Evolutionary conservation across 768 basidiomycete genomes (phyloP).

Genomic region (Mycena alexandri): DNA sequence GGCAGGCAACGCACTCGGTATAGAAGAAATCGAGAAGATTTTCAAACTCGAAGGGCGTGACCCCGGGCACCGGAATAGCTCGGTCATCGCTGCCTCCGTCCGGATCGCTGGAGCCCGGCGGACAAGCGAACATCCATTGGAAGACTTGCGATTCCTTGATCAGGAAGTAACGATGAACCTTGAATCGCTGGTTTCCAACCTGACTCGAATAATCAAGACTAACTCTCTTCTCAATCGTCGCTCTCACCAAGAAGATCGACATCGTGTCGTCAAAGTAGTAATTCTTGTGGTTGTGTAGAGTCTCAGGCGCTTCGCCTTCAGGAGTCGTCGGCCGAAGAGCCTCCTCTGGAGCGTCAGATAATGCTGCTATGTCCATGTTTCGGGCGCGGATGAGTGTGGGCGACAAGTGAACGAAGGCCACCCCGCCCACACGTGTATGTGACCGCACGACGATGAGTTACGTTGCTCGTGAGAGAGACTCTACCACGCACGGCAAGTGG

Average conservation of each 20-base stretch:
- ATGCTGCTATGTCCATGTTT: not conserved
- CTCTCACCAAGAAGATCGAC: slow-evolving; percentile 39
- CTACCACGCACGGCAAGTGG: not conserved
- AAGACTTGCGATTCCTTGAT: slow-evolving; percentile 54
- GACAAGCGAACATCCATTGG: slow-evolving; percentile 51
- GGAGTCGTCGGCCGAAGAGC: not conserved
- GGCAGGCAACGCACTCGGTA: slow-evolving; percentile 44
- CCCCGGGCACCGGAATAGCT: slow-evolving; percentile 50
- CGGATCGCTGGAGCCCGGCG: slow-evolving; percentile 38
- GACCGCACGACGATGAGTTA: not conserved
- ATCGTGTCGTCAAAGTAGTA: slow-evolving; percentile 42
- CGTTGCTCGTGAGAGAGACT: not conserved
- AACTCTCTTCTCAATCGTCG: not conserved
- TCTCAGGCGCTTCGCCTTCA: not conserved
- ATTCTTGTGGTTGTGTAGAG: slow-evolving; percentile 7
- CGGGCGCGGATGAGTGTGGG: not conserved
- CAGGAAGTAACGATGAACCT: slow-evolving; percentile 56
- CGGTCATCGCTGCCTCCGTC: slow-evolving; percentile 50
- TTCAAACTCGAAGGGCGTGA: slow-evolving; percentile 52
- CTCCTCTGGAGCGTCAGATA: not conserved
- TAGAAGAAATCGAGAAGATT: slow-evolving; percentile 56
- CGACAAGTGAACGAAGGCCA: slow-evolving; percentile 1
- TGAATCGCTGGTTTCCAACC: slow-evolving; percentile 55
- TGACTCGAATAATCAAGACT: slow-evolving; percentile 29
- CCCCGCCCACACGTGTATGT: slow-evolving; percentile 17